Base-by-base conservation (phyloP, 768 basidiomycete genomes). In the Suillus decipiens region DNA sequence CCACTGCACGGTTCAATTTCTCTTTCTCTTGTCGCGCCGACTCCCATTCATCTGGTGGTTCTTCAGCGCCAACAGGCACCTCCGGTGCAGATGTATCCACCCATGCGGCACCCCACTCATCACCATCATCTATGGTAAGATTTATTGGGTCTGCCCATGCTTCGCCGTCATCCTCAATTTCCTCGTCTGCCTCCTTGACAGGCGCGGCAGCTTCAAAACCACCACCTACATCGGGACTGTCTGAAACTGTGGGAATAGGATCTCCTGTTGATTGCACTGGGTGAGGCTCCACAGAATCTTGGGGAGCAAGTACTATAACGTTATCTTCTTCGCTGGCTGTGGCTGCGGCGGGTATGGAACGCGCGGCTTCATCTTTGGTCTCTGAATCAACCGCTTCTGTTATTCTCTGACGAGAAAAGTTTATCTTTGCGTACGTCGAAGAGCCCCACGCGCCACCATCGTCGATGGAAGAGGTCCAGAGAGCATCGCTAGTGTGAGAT, bases 21-120 rank as follows among this genome's bases (percentile, higher is more conserved):
- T 83, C 83, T 67, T 89, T 88, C 64, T 82, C 76, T 67, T 76
- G 79, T 64, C 78, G 82, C 14, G 89, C 88, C 11, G 73, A 68
- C 66, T 89, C 89, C 90, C 90, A 91, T 73, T 89, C 88, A 69
- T 92, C 88, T 6, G 76, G 71, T 7, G 72, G 69, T 50, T 77
- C 75, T 8, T 72, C 70, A n/a, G 53, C 57, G 24, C 53, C 31
- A 10, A 65, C 28, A 59, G 36, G 60, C 15, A 62, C 65, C 42
- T 66, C 70, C 17, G 71, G 68, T 33, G 53, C 9, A 45, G 59
- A 57, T 48, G 51, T 68, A 31, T 61, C 71, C 39, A 61, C 73
- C 85, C 85, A 86, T 12, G 79, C 69, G 3, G 61, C 63, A 45
- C 72, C 76, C 84, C 83, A 84, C 47, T 75, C 78, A 60, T 64